Evolutionary conservation across 371 early-diverging fungal species (phyloP).

Genomic region (Phascolomyces articulosus): DNA sequence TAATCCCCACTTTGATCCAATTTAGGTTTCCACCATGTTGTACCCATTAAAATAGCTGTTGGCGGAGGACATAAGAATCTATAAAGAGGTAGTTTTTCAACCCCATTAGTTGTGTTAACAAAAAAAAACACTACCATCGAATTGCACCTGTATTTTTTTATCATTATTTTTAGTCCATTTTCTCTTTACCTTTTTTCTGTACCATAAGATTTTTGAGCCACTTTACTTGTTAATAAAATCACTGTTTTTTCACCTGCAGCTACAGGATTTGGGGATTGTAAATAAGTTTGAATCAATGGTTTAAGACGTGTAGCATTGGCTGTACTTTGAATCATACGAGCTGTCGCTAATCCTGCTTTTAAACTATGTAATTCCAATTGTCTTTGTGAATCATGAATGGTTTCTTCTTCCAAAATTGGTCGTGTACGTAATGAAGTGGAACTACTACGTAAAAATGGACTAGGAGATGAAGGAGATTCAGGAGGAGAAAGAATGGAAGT

Average conservation of each 20-base stretch:
- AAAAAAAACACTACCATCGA: too few species aligned
- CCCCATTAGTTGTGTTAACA: slow-evolving; percentile 1
- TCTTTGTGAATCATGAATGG: slow-evolving; percentile 6
- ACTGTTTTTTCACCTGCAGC: slow-evolving; percentile 74
- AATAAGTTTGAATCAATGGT: slow-evolving; percentile 46
- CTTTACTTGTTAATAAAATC: slow-evolving; percentile 76
- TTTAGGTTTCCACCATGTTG: slow-evolving; percentile 62
- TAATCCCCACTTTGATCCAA: slow-evolving; percentile 1
- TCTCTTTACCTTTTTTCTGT: slow-evolving; percentile 75
- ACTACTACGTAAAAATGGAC: not conserved
- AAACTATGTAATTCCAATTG: slow-evolving; percentile 7
- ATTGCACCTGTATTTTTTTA: too few species aligned
- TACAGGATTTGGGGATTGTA: slow-evolving; percentile 54
- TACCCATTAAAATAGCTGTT: slow-evolving; percentile 74
- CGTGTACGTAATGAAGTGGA: not conserved
- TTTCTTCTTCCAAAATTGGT: slow-evolving; percentile 2
- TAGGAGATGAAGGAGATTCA: slow-evolving; percentile 23
- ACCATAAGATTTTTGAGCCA: slow-evolving; percentile 86
- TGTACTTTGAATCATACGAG: slow-evolving; percentile 23
- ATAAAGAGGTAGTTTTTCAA: not conserved
- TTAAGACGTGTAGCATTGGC: slow-evolving; percentile 20
- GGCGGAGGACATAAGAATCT: slow-evolving; percentile 85
- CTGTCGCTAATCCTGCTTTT: slow-evolving; percentile 23
- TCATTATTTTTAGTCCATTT: too few species aligned
- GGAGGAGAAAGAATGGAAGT: slow-evolving; percentile 19